A percentile compares a stretch with the other conserved stretches of the same genome.
Evolutionary conservation across 179 eudicot species (phyloP).

Genomic region (Vitellaria paradoxa): DNA sequence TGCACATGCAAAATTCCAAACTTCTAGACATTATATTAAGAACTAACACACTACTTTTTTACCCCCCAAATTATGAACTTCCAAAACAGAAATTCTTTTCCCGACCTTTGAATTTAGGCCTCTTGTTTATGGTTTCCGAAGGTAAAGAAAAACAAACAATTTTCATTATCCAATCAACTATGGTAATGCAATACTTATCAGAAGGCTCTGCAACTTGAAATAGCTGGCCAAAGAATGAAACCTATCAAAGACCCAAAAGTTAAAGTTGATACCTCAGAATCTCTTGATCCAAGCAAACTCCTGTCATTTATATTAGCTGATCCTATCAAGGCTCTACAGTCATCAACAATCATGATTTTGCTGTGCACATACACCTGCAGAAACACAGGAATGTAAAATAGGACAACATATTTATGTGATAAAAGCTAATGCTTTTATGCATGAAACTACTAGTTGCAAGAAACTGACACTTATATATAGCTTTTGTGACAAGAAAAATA

Average conservation of each 20-base stretch:
- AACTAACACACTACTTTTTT: neutral
- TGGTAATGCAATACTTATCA: neutral
- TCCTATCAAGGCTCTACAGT: conserved; percentile 73
- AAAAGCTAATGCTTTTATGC: neutral
- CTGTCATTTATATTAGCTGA: conserved; percentile 97
- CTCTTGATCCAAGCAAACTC: conserved; percentile 95
- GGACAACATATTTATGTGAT: neutral
- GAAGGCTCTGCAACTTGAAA: neutral
- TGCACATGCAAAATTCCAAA: neutral
- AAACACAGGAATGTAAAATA: conserved; percentile 3
- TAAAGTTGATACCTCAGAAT: conserved; percentile 75
- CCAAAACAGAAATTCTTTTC: conserved; percentile 2
- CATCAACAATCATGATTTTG: conserved; percentile 96
- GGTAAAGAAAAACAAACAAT: conserved; percentile 1
- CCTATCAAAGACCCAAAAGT: neutral
- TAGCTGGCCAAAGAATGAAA: neutral
- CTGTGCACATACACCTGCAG: conserved; percentile 95
- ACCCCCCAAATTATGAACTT: neutral
- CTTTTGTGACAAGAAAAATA: neutral
- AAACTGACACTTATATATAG: neutral
- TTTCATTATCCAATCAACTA: neutral
- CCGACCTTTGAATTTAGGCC: neutral
- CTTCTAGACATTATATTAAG: too few relatives aligned
- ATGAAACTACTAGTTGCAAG: neutral
- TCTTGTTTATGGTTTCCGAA: neutral